phyloP scores from a whole-genome alignment of 768 basidiomycete species.

The Chalciporus piperatus region DNA sequence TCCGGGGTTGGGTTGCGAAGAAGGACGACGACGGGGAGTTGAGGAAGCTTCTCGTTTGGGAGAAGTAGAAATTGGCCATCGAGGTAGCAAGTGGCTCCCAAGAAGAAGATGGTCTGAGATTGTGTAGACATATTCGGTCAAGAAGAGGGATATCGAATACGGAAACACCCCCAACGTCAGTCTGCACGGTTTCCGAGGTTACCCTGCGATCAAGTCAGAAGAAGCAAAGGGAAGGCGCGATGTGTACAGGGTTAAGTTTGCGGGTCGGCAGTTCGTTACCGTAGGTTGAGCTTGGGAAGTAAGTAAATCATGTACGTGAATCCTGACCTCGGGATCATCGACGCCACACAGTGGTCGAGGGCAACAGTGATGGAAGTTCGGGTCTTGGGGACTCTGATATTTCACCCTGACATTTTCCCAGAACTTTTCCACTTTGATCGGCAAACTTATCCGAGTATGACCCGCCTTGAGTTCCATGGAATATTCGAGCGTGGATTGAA shows the following conservation, averaged over 20 bases:
- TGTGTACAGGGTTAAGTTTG: no score
- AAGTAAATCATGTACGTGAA: no score
- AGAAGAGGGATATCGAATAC: background rate
- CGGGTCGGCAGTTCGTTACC: background rate
- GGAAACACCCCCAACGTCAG: no score
- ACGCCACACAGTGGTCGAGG: background rate
- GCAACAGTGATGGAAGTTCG: background rate
- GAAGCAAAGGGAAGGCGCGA: no score
- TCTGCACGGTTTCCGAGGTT: no score
- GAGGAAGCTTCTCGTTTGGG: constrained; percentile 32
- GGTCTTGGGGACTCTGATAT: background rate
- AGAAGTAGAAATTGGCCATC: constrained; percentile 39
- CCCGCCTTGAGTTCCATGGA: no score
- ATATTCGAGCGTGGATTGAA: no score
- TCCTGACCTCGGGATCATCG: no score
- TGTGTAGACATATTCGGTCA: constrained; percentile 10
- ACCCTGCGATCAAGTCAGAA: no score
- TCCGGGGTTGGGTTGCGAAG: constrained; percentile 33
- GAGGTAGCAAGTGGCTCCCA: constrained; percentile 45
- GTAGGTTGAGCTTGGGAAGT: no score
- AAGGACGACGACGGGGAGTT: constrained; percentile 35
- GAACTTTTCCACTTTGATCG: background rate
- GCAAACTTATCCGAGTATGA: background rate
- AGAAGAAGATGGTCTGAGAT: constrained; percentile 33
- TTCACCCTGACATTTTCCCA: background rate